A percentile compares a stretch with the other conserved stretches of the same genome.
phyloP scores from a whole-genome alignment of 345 rosid species.

The Cochlearia excelsa region DNA sequence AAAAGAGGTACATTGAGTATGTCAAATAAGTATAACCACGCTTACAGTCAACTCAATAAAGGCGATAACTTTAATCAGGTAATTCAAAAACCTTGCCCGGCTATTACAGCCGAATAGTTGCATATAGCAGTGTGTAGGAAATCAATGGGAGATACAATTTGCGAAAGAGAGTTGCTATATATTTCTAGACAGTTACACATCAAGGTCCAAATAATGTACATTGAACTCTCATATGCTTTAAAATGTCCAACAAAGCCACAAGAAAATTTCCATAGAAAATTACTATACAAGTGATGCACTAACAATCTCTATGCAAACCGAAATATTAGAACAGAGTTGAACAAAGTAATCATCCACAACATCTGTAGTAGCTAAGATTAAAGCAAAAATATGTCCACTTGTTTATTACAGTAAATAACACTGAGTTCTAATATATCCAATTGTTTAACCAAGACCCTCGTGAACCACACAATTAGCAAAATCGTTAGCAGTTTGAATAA shows the following conservation, averaged over 20 bases:
- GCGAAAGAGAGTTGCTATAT: neutral
- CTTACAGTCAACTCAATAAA: conserved; percentile 8
- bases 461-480: conserved; percentile 6
- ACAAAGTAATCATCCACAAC: conserved; percentile 7
- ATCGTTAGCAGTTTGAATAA: conserved; percentile 4
- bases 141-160: neutral
- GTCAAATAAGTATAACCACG: conserved; percentile 3
- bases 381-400: conserved; percentile 11
- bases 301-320: conserved; percentile 4
- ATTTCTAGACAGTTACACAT: neutral
- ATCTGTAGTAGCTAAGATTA: conserved; percentile 10
- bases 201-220: conserved; percentile 15
- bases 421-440: neutral
- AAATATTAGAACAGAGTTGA: conserved; percentile 14
- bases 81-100: conserved; percentile 5
- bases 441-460: conserved; percentile 9
- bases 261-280: conserved; percentile 2
- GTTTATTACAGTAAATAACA: conserved; percentile 12
- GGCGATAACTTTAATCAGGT: conserved; percentile 11
- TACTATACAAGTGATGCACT: conserved; percentile 9
- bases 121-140: conserved; percentile 1
- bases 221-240: conserved; percentile 1
- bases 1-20: neutral
- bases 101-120: conserved; percentile 1
- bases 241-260: conserved; percentile 15